phyloP scores from a whole-genome alignment of 768 basidiomycete genomes.

The Russula vinacea region DNA sequence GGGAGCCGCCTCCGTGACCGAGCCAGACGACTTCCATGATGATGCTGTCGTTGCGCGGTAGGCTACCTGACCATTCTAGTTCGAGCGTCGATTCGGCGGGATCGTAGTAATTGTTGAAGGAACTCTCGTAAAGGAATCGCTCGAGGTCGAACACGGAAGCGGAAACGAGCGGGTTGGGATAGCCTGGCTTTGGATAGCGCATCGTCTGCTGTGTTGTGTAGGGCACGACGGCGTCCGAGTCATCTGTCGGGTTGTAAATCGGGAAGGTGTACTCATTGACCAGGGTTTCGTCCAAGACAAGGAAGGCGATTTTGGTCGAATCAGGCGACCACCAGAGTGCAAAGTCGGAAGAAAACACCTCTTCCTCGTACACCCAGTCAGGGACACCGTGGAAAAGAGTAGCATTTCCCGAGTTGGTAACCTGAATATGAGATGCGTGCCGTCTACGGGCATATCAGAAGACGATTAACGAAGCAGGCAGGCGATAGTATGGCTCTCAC shows the following conservation, averaged over 20 bases:
- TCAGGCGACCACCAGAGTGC: slow-evolving; percentile 93
- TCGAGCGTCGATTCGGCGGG: slow-evolving; percentile 49
- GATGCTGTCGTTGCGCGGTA: slow-evolving; percentile 59
- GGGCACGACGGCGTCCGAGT: slow-evolving; percentile 67
- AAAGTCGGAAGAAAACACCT: slow-evolving; percentile 68
- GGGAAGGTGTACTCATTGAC: slow-evolving; percentile 88
- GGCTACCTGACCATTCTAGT: slow-evolving; percentile 64
- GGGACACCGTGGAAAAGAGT: slow-evolving; percentile 92
- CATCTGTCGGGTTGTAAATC: slow-evolving; percentile 82
- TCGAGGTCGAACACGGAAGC: slow-evolving; percentile 80
- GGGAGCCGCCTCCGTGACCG: slow-evolving; percentile 49
- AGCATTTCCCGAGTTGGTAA: slow-evolving; percentile 78
- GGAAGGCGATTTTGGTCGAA: slow-evolving; percentile 72
- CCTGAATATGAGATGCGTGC: slow-evolving; percentile 54
- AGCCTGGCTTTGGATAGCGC: slow-evolving; percentile 87
- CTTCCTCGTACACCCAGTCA: slow-evolving; percentile 98
- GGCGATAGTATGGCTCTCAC: slow-evolving; percentile 41
- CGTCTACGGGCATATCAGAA: slow-evolving; percentile 34
- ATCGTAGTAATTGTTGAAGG: slow-evolving; percentile 29
- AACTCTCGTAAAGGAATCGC: slow-evolving; percentile 40
- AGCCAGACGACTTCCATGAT: slow-evolving; percentile 88
- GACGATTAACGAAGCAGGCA: slow-evolving; percentile 5
- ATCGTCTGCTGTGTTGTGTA: slow-evolving; percentile 66
- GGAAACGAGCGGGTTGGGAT: slow-evolving; percentile 81
- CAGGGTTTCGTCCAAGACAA: slow-evolving; percentile 80